Conservation (phyloP, 768 basidiomycete species). For the Termitomyces bulborhizus region DNA sequence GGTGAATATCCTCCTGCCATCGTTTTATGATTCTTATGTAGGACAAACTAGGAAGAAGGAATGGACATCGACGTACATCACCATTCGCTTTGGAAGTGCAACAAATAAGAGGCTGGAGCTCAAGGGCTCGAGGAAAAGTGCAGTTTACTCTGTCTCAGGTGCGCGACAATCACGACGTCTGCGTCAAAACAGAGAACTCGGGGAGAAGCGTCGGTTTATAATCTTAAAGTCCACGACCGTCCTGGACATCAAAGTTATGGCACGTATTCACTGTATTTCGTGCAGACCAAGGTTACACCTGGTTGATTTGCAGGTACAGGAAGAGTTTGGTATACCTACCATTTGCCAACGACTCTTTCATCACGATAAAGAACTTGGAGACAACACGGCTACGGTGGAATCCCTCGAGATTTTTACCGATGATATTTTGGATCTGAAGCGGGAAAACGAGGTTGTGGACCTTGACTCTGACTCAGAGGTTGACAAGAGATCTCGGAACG, state of each 20-base stretch:
- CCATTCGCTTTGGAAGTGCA: slow-evolving; percentile 37
- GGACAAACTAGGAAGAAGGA: slow-evolving; percentile 37
- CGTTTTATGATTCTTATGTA: background rate
- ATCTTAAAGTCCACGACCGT: slow-evolving; percentile 64
- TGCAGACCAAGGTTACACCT: background rate
- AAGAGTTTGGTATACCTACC: slow-evolving; percentile 59
- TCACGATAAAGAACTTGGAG: slow-evolving; percentile 54
- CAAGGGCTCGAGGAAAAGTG: slow-evolving; percentile 10
- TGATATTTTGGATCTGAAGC: slow-evolving; percentile 61
- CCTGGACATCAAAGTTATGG: slow-evolving; percentile 74
- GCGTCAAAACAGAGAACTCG: slow-evolving; percentile 46
- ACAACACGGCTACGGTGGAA: slow-evolving; percentile 53
- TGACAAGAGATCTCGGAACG: slow-evolving; percentile 40
- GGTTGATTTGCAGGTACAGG: slow-evolving; percentile 44
- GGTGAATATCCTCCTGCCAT: slow-evolving; percentile 28
- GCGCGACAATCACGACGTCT: slow-evolving; percentile 68
- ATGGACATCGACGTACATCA: slow-evolving; percentile 58
- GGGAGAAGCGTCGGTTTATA: slow-evolving; percentile 43
- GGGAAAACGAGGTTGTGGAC: slow-evolving; percentile 56
- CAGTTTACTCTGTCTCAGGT: slow-evolving; percentile 30
- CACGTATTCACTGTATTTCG: slow-evolving; percentile 23
- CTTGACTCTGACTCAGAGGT: slow-evolving; percentile 49
- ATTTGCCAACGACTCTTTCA: slow-evolving; percentile 72
- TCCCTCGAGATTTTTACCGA: slow-evolving; percentile 47
- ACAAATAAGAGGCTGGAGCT: slow-evolving; percentile 10